These are phyloP conservation scores for Boletus rubropictus DNA, from an alignment of 768 basidiomycete species.

Conservation along the genomic window DNA sequence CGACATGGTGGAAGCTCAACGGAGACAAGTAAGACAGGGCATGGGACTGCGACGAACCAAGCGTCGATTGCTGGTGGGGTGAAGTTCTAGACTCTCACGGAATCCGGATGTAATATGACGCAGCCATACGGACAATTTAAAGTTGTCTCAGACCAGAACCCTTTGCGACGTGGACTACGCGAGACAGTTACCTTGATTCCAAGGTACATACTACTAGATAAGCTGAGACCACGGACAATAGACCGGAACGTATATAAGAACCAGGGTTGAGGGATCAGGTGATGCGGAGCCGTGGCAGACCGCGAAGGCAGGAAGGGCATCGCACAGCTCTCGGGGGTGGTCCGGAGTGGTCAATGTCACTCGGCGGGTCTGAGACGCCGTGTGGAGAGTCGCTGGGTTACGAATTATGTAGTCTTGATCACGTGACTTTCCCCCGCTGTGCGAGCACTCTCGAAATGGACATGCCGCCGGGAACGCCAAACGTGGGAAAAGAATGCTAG, in stretches of 20 bases:
- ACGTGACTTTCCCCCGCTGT: conserved; percentile 32
- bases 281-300: neutral
- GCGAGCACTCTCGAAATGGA: conserved; percentile 21
- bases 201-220: too few relatives aligned
- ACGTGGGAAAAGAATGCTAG: conserved; percentile 32
- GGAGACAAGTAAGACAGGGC: conserved; percentile 2
- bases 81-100: conserved; percentile 8
- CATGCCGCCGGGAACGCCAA: conserved; percentile 32
- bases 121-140: too few relatives aligned
- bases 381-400: conserved; percentile 24
- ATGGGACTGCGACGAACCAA: neutral
- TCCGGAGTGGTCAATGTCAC: too few relatives aligned
- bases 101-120: neutral
- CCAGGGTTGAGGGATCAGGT: too few relatives aligned
- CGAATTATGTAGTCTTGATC: conserved; percentile 13
- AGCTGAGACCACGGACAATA: too few relatives aligned
- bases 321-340: neutral
- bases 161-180: too few relatives aligned
- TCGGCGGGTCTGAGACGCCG: too few relatives aligned
- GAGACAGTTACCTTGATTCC: too few relatives aligned
- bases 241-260: too few relatives aligned
- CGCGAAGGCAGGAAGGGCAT: neutral
- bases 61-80: neutral
- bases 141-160: too few relatives aligned
- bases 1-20: conserved; percentile 18